Conservation (phyloP, 176 grass and related monocot genomes). For the Calamus simplicifolius region DNA sequence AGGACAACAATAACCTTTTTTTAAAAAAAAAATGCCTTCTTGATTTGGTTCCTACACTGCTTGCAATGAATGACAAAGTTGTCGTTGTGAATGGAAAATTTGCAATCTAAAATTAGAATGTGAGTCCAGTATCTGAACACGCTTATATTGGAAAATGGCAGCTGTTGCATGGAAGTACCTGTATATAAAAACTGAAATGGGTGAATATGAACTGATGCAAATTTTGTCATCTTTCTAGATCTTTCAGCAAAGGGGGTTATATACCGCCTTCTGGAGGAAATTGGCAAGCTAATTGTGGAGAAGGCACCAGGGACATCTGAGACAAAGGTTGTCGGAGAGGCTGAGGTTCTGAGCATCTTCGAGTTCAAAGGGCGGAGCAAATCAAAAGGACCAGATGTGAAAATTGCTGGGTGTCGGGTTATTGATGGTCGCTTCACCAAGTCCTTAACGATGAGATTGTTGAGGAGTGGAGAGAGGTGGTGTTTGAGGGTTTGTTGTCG, state of each 20-base stretch:
- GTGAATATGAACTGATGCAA: background rate
- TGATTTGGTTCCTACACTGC: too few relatives aligned
- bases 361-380: slow-evolving; percentile 81
- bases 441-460: slow-evolving; percentile 60
- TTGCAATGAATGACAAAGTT: too few relatives aligned
- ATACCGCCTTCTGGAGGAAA: slow-evolving; percentile 91
- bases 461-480: slow-evolving; percentile 87
- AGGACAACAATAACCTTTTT: too few relatives aligned
- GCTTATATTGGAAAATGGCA: too few relatives aligned
- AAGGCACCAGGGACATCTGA: slow-evolving; percentile 87
- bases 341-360: slow-evolving; percentile 79
- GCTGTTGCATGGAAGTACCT: too few relatives aligned
- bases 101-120: too few relatives aligned
- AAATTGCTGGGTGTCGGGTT: slow-evolving; percentile 88
- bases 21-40: too few relatives aligned
- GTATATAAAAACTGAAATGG: too few relatives aligned
- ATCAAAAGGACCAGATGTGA: slow-evolving; percentile 72
- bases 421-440: slow-evolving; percentile 54
- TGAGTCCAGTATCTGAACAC: too few relatives aligned
- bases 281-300: slow-evolving; percentile 68
- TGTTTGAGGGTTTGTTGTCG: slow-evolving; percentile 89
- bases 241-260: slow-evolving; percentile 73
- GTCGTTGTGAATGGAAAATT: too few relatives aligned
- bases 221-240: slow-evolving; percentile 35
- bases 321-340: slow-evolving; percentile 81